A percentile compares a stretch with the other conserved stretches of the same genome.
Evolutionary conservation across 2,329 filamentous ascomycete genomes (phyloP).

Genomic region (Fusarium liriodendri): DNA sequence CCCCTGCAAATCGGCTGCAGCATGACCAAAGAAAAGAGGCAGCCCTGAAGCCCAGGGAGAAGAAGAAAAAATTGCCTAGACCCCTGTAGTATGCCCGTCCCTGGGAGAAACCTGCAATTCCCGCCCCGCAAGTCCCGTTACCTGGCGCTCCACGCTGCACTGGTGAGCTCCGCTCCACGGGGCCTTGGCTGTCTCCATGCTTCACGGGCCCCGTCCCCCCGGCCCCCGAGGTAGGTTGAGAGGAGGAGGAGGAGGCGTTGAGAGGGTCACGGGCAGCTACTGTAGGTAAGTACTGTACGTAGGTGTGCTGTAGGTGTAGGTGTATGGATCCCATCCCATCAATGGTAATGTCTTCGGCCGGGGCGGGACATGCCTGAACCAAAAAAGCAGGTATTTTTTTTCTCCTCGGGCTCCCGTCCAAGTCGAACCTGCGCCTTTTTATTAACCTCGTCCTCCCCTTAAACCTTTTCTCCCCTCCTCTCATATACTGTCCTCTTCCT

Average conservation of each 20-base stretch:
- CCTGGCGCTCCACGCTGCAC: conserved; percentile 5
- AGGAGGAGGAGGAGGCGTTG: conserved; percentile 2
- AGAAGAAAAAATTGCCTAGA: conserved; percentile 26
- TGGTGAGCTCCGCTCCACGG: not conserved
- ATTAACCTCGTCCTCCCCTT: conserved; percentile 31
- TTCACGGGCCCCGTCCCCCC: conserved; percentile 34
- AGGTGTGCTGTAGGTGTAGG: not conserved
- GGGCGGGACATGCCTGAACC: conserved; percentile 6
- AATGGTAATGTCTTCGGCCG: conserved; percentile 3
- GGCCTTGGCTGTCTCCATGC: conserved; percentile 18
- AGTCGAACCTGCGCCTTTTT: conserved; percentile 39
- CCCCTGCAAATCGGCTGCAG: conserved; percentile 20
- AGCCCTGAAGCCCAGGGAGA: not conserved
- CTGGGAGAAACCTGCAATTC: conserved; percentile 25
- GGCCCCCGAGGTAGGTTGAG: conserved; percentile 38
- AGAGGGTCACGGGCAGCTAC: conserved; percentile 2
- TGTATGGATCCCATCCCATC: not conserved
- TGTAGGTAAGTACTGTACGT: not conserved
- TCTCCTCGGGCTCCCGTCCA: conserved; percentile 18
- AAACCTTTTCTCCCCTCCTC: conserved; percentile 49
- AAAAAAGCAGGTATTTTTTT: conserved; percentile 35
- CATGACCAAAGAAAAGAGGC: not conserved
- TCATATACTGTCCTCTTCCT: conserved; percentile 49
- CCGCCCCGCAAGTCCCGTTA: conserved; percentile 32
- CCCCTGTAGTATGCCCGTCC: conserved; percentile 24